Conservation (phyloP, 306 rosid species). For the Corylus avellana region DNA sequence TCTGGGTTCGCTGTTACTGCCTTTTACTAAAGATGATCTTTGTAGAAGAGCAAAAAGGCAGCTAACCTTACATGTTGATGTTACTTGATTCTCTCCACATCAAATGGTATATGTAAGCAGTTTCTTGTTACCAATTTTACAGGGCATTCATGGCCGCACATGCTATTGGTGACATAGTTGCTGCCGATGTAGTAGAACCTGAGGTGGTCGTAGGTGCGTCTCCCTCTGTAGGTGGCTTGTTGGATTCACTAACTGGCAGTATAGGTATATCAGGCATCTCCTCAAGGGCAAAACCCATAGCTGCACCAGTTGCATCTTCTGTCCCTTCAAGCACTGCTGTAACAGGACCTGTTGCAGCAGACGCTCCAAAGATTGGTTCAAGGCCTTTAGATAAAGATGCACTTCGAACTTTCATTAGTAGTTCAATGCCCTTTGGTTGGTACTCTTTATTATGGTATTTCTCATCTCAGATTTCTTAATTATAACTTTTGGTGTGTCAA, state of each 20-base stretch:
- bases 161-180: conserved; percentile 83
- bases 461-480: conserved; percentile 42
- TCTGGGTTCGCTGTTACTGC: not conserved
- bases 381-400: conserved; percentile 86
- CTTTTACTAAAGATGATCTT: not conserved
- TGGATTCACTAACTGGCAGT: conserved; percentile 92
- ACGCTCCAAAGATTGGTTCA: conserved; percentile 61
- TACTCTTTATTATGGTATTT: conserved; percentile 71
- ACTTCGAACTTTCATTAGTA: conserved; percentile 78
- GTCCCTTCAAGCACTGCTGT: conserved; percentile 49
- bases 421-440: conserved; percentile 99
- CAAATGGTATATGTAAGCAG: conserved; percentile 16
- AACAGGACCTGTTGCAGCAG: conserved; percentile 61
- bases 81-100: not conserved
- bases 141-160: conserved; percentile 90
- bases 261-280: conserved; percentile 84
- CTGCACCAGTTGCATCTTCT: conserved; percentile 67
- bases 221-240: conserved; percentile 93
- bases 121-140: conserved; percentile 34
- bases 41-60: not conserved
- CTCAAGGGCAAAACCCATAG: conserved; percentile 78
- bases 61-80: conserved; percentile 12
- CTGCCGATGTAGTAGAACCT: conserved; percentile 75
- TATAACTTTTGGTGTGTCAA: conserved; percentile 23
- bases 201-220: conserved; percentile 71